Base-by-base conservation (phyloP, 2,329 filamentous ascomycete genomes). In the Emmonsiellopsis sp. region DNA sequence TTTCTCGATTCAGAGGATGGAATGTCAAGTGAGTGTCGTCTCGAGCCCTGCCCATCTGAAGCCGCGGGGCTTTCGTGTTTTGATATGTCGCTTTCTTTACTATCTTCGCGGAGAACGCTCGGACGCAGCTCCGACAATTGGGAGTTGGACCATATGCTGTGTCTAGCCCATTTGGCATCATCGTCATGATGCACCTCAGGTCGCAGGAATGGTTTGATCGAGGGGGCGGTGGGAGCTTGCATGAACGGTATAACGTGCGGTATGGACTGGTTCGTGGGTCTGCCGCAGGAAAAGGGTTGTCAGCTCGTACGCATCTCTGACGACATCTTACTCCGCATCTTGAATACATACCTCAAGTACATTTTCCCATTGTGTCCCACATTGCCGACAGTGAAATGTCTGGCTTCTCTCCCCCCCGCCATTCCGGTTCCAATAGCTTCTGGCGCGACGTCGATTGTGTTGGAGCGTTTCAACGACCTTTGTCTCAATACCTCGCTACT, bases 281-380 rank as follows among this genome's bases (percentile, higher is more conserved):
- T 70, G 51, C 42, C 56, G 54, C 66, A 57, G 62, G 62, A 49
- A 34, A 14, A n/a, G 42, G 17, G 6, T 51, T 42, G 53, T 59
- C 55, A 59, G 54, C 49, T 32, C 11, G 40, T 31, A 40, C 31
- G 36, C 17, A 31, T 3, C 46, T 56, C 53, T 52, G 51, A 51
- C 56, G 57, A 13, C 14, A n/a, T 17, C 47, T 37, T 17, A 49
- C 47, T 33, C 31, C 6, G 34, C 17, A 34, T 17, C 3, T 49
- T 55, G 49, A 53, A 57, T 55, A 63, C 80, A 65, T 82, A 91
- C 86, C 86, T 87, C 60, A 92, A 68, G 69, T 89, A 92, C 68
- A 92, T 88, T 65, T 84, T 83, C 40, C 87, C 87, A 70, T 90
- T 89, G 65, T 89, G 87, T 27, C 87, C 87, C 55, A 92, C 87